Evolutionary conservation across 495 filamentous ascomycete species (phyloP), one percentile per base, ranked within the genome.

Genomic region (Hypoxylon lenormandii): DNA sequence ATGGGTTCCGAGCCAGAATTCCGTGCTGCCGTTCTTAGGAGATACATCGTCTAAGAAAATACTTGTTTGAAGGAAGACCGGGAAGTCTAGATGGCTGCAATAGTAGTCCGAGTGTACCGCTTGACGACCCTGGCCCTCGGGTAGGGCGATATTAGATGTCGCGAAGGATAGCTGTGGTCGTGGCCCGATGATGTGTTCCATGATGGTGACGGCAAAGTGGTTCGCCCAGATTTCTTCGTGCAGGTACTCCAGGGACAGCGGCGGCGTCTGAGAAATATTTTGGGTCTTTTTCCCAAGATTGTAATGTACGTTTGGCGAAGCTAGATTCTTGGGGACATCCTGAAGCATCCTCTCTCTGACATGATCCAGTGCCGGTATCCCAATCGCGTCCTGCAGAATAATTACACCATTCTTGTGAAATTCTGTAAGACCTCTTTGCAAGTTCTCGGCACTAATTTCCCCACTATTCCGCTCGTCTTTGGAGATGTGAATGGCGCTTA

Each of bases 1-100:
- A 64, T 86, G 84, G 5, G 81, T 86, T 1, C 85, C 85, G 5
- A 85, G 75, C 85, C 84, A 86, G 5, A 86, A 56, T 53, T 87
- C 85, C 0, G 85, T 87, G 0, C 76, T 78, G 1, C 85, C 85
- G 45, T 86, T 86, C 56, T 82, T 75, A 0, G 79, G 68, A 0
- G 77, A 62, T 38, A 12, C 36, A 38, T 38, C 36, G 10, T 38
- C 36, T 12, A 38, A 38, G 36, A 38, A 38, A 12, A 38, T 38
- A 38, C 10, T 12, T 38, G 11, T 8, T 38, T 38, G 4, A 38
- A 38, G 36, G 36, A 38, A 38, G 36, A 38, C 36, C 3, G 36
- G 36, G 10, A 38, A 38, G 36, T 38, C 36, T 38, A 38, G 36
- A 38, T 38, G 36, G 10, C 36, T 4, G 36, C 36, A 38, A 12